A percentile compares a stretch with the other conserved stretches of the same genome.
phyloP scores from a whole-genome alignment of 108 stramenopile species.

The Nannochloropsis gaditana region DNA sequence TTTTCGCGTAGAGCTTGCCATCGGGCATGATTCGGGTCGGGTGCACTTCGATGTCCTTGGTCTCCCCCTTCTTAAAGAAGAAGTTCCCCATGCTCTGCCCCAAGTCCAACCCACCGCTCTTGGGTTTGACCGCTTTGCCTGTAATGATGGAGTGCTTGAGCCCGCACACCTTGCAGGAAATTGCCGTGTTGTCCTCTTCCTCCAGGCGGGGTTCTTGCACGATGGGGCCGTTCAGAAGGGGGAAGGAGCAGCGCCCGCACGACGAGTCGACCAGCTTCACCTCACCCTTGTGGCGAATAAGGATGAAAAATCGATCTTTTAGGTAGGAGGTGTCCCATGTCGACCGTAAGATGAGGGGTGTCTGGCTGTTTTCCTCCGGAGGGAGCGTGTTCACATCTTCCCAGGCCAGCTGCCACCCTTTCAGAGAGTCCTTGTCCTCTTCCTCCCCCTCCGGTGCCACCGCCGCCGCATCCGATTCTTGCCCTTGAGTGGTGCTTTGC shows the following conservation, averaged over 20 bases:
- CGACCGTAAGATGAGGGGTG: not conserved
- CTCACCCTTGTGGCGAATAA: slow-evolving; percentile 3
- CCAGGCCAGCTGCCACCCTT: not conserved
- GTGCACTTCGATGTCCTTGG: not conserved
- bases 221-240: slow-evolving; percentile 2
- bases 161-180: slow-evolving; percentile 19
- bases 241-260: not conserved
- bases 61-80: slow-evolving; percentile 20
- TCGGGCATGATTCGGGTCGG: not conserved
- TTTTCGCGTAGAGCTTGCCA: slow-evolving; percentile 13
- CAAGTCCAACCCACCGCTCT: not conserved
- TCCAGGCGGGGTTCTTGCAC: not conserved
- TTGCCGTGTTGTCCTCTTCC: slow-evolving; percentile 11
- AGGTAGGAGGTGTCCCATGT: not conserved
- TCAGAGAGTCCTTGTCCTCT: not conserved
- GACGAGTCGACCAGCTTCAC: slow-evolving; percentile 13
- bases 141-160: not conserved
- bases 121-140: not conserved
- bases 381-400: not conserved
- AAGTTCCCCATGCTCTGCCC: slow-evolving; percentile 15
- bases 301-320: slow-evolving; percentile 1
- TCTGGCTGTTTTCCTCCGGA: slow-evolving; percentile 10
- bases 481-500: not conserved
- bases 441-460: not conserved
- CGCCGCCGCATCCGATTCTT: not conserved